Evolutionary conservation across 73 alveolate species (phyloP).

Genomic region (Uronychia setigera): DNA sequence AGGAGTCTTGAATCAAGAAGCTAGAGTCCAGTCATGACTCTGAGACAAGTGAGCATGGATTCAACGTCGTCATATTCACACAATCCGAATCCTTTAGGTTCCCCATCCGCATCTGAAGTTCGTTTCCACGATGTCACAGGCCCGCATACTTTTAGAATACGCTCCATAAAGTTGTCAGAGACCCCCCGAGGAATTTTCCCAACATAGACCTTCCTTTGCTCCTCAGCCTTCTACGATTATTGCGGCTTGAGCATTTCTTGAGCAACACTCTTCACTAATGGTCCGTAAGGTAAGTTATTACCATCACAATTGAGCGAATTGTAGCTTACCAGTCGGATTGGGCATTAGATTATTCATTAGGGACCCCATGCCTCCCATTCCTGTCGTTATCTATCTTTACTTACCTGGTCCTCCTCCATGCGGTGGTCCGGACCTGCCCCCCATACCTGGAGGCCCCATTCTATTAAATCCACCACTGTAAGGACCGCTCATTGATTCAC

Average conservation of each 20-base stretch:
- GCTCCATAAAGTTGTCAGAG: conserved; percentile 78
- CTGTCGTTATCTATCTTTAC: no score
- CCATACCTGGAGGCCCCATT: no score
- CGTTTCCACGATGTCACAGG: conserved; percentile 76
- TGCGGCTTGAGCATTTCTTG: conserved; percentile 10
- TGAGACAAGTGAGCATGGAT: conserved; percentile 67
- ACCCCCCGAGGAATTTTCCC: conserved; percentile 80
- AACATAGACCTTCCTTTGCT: conserved; percentile 66
- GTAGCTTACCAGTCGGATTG: neutral
- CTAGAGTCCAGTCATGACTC: conserved; percentile 69
- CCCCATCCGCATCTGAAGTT: conserved; percentile 77
- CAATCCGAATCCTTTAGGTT: conserved; percentile 81
- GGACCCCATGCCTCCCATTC: neutral
- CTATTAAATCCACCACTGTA: no score
- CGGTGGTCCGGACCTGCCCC: no score
- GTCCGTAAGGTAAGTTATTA: neutral
- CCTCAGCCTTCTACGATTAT: conserved; percentile 16
- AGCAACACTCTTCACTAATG: neutral
- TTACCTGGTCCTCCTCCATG: no score
- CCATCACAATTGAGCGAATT: neutral
- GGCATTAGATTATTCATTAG: neutral
- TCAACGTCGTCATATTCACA: conserved; percentile 83
- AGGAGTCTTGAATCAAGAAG: conserved; percentile 67
- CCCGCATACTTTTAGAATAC: conserved; percentile 77
- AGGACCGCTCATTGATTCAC: no score